Evolutionary conservation across 371 early-diverging fungal species (phyloP).

Genomic region (Mortierella sp.): DNA sequence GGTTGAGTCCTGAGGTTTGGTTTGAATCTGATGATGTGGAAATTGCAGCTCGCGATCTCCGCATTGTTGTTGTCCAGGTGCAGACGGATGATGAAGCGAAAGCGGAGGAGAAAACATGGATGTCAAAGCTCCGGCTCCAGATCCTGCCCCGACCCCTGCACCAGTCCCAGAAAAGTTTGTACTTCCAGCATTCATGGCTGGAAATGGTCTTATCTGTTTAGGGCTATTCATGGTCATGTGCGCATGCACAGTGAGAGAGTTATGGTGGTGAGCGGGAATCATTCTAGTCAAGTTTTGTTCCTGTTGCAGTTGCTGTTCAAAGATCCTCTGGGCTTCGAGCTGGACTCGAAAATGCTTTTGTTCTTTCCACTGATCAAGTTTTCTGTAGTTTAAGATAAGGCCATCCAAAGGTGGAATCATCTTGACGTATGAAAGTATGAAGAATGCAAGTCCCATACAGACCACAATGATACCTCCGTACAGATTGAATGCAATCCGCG

Average conservation of each 20-base stretch:
- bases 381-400: slow-evolving; percentile 45
- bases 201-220: slow-evolving; percentile 24
- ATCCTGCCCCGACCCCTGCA: slow-evolving; percentile 8
- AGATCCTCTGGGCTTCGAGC: slow-evolving; percentile 49
- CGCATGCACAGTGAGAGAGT: slow-evolving; percentile 26
- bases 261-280: slow-evolving; percentile 33
- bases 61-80: slow-evolving; percentile 2
- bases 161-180: slow-evolving; percentile 9
- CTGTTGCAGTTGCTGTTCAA: slow-evolving; percentile 54
- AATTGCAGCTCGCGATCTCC: slow-evolving; percentile 11
- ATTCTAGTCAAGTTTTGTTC: slow-evolving; percentile 38
- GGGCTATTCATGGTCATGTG: slow-evolving; percentile 33
- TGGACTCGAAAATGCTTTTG: slow-evolving; percentile 51
- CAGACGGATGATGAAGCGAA: slow-evolving; percentile 3
- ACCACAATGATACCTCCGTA: slow-evolving; percentile 55
- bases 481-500: slow-evolving; percentile 46
- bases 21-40: slow-evolving; percentile 26
- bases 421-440: slow-evolving; percentile 47
- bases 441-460: slow-evolving; percentile 52
- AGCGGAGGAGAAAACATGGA: slow-evolving; percentile 38
- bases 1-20: slow-evolving; percentile 14
- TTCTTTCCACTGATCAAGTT: slow-evolving; percentile 49
- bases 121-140: slow-evolving; percentile 4
- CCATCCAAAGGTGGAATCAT: slow-evolving; percentile 50
- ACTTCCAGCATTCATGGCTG: slow-evolving; percentile 20